Evolutionary conservation across 148 eudicot species (phyloP).

Genomic region (Camellia granthamiana): DNA sequence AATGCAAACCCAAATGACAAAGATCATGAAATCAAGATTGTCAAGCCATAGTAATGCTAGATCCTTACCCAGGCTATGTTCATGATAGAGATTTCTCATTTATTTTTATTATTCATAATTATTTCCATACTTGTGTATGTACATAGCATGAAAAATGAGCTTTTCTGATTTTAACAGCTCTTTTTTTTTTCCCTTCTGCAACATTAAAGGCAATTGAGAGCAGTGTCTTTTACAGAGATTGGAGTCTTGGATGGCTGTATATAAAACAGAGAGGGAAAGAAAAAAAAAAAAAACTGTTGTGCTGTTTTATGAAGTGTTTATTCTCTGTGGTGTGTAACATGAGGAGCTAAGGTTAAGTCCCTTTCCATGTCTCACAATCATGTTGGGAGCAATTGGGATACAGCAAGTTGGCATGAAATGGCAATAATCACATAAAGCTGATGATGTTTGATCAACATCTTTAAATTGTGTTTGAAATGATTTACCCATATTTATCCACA

Average conservation of each 20-base stretch:
- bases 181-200: background rate
- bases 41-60: constrained; percentile 34
- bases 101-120: background rate
- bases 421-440: background rate
- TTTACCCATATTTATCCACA: background rate
- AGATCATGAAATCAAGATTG: constrained; percentile 57
- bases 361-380: constrained; percentile 21
- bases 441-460: background rate
- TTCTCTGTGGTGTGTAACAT: background rate
- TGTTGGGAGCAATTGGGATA: background rate
- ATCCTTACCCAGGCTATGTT: constrained; percentile 63
- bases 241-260: background rate
- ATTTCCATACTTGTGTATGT: constrained; percentile 1
- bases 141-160: constrained; percentile 16
- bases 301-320: background rate
- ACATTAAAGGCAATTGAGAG: background rate
- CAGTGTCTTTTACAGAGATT: background rate
- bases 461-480: background rate
- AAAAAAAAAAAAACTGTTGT: background rate
- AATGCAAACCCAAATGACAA: constrained; percentile 73
- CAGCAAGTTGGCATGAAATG: background rate
- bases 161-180: background rate
- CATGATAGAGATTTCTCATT: constrained; percentile 24
- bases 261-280: too few species aligned
- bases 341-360: constrained; percentile 13